A percentile compares a stretch with the other conserved stretches of the same genome.
Conservation (phyloP, 345 rosid genomes). For the Citrus maxima region DNA sequence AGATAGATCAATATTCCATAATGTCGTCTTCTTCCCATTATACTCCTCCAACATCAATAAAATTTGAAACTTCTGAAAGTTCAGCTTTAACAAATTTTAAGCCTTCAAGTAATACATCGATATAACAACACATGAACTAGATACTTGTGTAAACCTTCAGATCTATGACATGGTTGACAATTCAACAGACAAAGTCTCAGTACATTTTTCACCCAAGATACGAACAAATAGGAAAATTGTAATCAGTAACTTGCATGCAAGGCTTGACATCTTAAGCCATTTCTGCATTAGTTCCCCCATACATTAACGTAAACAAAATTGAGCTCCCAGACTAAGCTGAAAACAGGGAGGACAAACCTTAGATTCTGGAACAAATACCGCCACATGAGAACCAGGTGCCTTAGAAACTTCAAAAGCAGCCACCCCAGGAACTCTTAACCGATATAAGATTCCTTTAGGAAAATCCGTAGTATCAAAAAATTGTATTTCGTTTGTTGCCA, state of each 20-base stretch:
- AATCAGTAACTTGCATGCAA: background rate
- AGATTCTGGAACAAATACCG: constrained; percentile 85
- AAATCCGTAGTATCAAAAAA: constrained; percentile 82
- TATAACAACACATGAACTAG: background rate
- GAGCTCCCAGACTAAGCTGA: background rate
- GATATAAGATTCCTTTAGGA: constrained; percentile 62
- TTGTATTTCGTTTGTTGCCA: constrained; percentile 87
- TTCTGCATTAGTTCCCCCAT: background rate
- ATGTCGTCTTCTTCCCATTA: background rate
- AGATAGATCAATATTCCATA: background rate
- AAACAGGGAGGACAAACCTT: constrained; percentile 49
- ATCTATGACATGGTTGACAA: background rate
- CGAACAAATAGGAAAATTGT: background rate
- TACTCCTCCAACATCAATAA: background rate
- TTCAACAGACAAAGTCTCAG: background rate
- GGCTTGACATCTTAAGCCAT: background rate
- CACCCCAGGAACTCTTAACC: constrained; percentile 72
- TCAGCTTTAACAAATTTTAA: background rate
- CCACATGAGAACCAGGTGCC: constrained; percentile 79
- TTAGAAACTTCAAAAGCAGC: constrained; percentile 82
- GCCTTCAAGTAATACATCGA: background rate
- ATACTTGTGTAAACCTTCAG: background rate
- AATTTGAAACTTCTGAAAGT: background rate
- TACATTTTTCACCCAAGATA: background rate
- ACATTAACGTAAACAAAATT: background rate